Evolutionary conservation across 2,329 filamentous ascomycete species (phyloP), one percentile per base, ranked within the genome.

Genomic region (Epicoccum sorghinum): DNA sequence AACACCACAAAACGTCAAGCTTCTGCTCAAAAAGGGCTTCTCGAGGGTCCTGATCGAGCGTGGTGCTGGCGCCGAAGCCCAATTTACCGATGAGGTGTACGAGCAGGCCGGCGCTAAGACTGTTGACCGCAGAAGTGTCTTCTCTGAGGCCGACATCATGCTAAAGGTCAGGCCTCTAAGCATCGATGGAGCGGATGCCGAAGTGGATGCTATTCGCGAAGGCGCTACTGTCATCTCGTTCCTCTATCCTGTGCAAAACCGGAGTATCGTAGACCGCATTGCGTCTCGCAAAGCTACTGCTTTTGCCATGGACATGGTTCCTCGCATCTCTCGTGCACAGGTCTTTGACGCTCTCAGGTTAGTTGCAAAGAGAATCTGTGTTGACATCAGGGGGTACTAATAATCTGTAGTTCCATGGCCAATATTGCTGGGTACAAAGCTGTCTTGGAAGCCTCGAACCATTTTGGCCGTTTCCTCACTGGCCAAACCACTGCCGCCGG

Each of bases 341-440:
- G 87, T 90, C 0, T 96, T 96, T 66, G 91, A 96, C 75, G 91
- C 91, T 0, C 80, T 96, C 51, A 84, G 63, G 68, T 70, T 8
- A 33, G 54, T 43, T 12, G 7, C 18, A 4, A 1, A 12, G n/a
- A 9, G 14, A 12, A 1, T 25, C 2, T 5, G 9, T 36, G 30
- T 5, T n/a, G 4, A 29, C 2, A 12, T 12, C n/a, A 23, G 3
- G 10, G 7, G 13, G 22, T 4, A 32, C 62, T 68, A 41, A 68
- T 50, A 12, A 9, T 13, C 3, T 4, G 14, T 48, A 92, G 90
- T 73, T 95, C 90, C 8, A 96, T 96, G 92, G 91, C 92, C 56
- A 96, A 96, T 66, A 96, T 96, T 77, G 90, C 91, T 22, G 92
- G 92, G 0, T 96, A 96, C 78, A 96, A 96, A 75, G 92, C 91